Base-by-base conservation (phyloP, 768 basidiomycete species). In the Tricholoma saponaceum region DNA sequence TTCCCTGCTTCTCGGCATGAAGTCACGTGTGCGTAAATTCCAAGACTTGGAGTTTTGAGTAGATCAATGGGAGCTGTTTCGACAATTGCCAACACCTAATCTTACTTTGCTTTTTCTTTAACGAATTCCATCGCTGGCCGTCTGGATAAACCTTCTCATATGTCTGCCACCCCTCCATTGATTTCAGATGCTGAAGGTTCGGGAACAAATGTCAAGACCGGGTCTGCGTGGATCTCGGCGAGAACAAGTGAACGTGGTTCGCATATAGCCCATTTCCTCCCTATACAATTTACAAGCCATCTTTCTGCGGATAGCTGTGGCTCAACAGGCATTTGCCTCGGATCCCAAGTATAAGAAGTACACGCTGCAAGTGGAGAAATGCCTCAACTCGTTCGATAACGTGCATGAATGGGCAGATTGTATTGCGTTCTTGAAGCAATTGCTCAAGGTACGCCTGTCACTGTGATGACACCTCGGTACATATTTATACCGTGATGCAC, bases 361-460 rank as follows among this genome's bases (percentile, higher is more conserved):
- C 73, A 79, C 87, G 0, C 86, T 89, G 55, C 90, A 93, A 65
- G 92, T 99, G 50, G 97, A 99, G 69, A 89, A 89, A 73, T 93
- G 91, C 64, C 79, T 99, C 49, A 89, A 86, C 60, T 87, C 93
- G 1, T 98, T 99, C 67, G 95, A 97, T 67, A 92, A 86, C 66
- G 93, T 97, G 58, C 92, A 96, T 57, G 97, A 99, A 76, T 99
- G 97, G 97, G 95, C 97, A 58, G 97, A 99, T 75, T 98, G 95
- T 70, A 98, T 97, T 68, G 89, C 95, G 39, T 99, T 98, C 74
- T 72, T 99, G 70, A 95, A 95, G 69, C 90, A 95, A 63, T 73
- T 97, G 59, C 82, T 96, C 58, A 97, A 97, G 81, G 94, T 92
- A 64, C 44, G 70, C 62, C 26, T 13, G 41, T 43, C 32, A 22